Percentiles rank a stretch among this genome's conserved stretches.
Evolutionary conservation across 2,329 filamentous ascomycete genomes (phyloP).

Genomic region (Ophiosphaerella korrae): DNA sequence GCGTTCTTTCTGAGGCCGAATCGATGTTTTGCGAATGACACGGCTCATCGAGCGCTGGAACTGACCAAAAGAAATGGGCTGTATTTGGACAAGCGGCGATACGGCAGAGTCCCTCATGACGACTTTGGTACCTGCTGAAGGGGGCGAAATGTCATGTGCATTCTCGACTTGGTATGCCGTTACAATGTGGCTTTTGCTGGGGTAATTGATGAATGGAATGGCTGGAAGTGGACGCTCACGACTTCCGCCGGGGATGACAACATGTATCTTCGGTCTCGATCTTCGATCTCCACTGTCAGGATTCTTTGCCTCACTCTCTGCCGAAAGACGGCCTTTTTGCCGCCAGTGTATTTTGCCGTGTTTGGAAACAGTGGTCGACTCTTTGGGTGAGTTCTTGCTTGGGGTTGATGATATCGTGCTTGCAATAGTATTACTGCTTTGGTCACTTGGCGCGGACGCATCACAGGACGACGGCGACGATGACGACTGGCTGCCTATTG

Average conservation of each 20-base stretch:
- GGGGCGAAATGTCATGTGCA: slow-evolving; percentile 39
- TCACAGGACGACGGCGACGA: slow-evolving; percentile 20
- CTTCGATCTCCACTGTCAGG: slow-evolving; percentile 17
- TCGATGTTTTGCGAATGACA: neutral
- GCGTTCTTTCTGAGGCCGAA: slow-evolving; percentile 14
- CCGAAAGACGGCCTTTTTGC: slow-evolving; percentile 13
- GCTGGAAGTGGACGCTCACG: slow-evolving; percentile 38
- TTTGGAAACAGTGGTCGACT: slow-evolving; percentile 52
- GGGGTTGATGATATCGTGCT: slow-evolving; percentile 17
- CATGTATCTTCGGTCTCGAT: slow-evolving; percentile 42
- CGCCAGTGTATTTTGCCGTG: slow-evolving; percentile 53
- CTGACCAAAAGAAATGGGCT: slow-evolving; percentile 18
- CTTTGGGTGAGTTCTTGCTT: slow-evolving; percentile 26
- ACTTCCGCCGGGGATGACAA: slow-evolving; percentile 43
- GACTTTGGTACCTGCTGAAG: slow-evolving; percentile 28
- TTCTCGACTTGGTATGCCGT: slow-evolving; percentile 25
- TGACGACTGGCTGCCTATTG: slow-evolving; percentile 19
- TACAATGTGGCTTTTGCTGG: slow-evolving; percentile 24
- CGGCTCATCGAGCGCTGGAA: slow-evolving; percentile 20
- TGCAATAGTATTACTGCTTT: slow-evolving; percentile 23
- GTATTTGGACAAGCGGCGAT: slow-evolving; percentile 35
- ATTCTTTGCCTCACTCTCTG: slow-evolving; percentile 10
- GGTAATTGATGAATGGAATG: slow-evolving; percentile 31
- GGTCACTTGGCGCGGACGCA: slow-evolving; percentile 21
- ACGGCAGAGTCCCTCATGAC: slow-evolving; percentile 36